These are phyloP conservation scores for Mortierella sp. DNA, from an alignment of 371 early-diverging fungal species.

Conservation along the genomic window DNA sequence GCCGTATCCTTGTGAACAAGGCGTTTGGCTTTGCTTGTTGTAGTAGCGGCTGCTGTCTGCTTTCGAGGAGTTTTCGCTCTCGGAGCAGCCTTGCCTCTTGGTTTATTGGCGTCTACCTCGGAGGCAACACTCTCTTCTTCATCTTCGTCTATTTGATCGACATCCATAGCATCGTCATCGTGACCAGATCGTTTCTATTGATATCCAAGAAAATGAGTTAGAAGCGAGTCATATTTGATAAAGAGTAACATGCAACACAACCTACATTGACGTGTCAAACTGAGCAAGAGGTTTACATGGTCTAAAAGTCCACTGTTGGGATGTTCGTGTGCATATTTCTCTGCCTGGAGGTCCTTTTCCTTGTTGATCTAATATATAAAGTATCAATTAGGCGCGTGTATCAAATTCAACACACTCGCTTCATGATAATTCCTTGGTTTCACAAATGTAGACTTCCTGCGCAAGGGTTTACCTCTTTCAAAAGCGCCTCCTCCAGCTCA, in stretches of 20 bases:
- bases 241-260: background rate
- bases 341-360: constrained; percentile 45
- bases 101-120: background rate
- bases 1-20: background rate
- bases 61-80: background rate
- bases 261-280: background rate
- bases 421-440: too few relatives aligned
- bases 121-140: background rate
- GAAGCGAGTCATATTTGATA: too few relatives aligned
- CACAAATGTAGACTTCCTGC: too few relatives aligned
- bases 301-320: constrained; percentile 36
- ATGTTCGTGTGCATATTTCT: constrained; percentile 27
- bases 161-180: constrained; percentile 10
- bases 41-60: background rate
- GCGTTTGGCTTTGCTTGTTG: background rate
- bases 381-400: background rate
- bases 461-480: constrained; percentile 34
- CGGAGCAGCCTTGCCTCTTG: constrained; percentile 8
- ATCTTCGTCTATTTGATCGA: constrained; percentile 13
- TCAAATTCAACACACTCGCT: background rate
- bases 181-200: constrained; percentile 18
- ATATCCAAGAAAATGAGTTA: background rate
- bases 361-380: constrained; percentile 38
- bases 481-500: constrained; percentile 43
- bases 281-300: constrained; percentile 19